These are phyloP conservation scores for Sarocladiaceae sp. DNA, from an alignment of 2,329 filamentous ascomycete genomes.

Conservation along the genomic window DNA sequence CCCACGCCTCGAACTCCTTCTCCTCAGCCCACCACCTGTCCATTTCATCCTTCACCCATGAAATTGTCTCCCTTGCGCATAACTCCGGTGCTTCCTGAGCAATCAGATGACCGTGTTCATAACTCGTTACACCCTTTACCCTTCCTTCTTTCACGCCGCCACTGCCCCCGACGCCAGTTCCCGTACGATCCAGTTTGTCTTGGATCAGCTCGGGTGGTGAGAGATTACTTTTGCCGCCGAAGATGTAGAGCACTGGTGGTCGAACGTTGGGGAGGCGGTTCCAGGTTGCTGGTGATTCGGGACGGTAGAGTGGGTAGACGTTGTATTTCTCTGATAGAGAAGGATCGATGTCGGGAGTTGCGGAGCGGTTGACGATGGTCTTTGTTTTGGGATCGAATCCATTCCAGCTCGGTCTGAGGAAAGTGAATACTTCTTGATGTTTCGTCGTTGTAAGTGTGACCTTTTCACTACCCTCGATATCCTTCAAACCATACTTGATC, in stretches of 20 bases:
- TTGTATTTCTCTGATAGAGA: slow-evolving; percentile 26
- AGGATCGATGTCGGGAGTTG: slow-evolving; percentile 42
- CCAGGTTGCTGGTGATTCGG: slow-evolving; percentile 57
- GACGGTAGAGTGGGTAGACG: slow-evolving; percentile 61
- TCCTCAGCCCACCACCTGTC: slow-evolving; percentile 54
- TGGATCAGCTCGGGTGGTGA: slow-evolving; percentile 44
- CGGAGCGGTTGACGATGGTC: slow-evolving; percentile 32
- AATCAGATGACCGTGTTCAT: slow-evolving; percentile 71
- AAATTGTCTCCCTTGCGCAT: slow-evolving; percentile 57
- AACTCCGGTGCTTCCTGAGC: slow-evolving; percentile 72
- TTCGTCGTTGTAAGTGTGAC: slow-evolving; percentile 79
- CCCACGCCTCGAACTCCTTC: slow-evolving; percentile 53
- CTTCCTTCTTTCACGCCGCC: slow-evolving; percentile 59
- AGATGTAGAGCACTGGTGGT: slow-evolving; percentile 65
- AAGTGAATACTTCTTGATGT: slow-evolving; percentile 76
- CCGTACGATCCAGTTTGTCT: slow-evolving; percentile 62
- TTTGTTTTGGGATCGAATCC: slow-evolving; percentile 34
- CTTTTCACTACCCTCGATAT: slow-evolving; percentile 27
- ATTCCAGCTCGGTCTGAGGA: slow-evolving; percentile 57
- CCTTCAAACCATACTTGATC: slow-evolving; percentile 60
- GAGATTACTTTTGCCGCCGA: slow-evolving; percentile 57
- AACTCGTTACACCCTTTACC: slow-evolving; percentile 62
- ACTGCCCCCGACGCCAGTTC: slow-evolving; percentile 62
- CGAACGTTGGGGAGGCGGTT: slow-evolving; percentile 54
- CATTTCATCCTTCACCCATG: slow-evolving; percentile 56